These are phyloP conservation scores for Aspergillus carlsbadensis DNA, from an alignment of 495 filamentous ascomycete species.

Conservation along the genomic window DNA sequence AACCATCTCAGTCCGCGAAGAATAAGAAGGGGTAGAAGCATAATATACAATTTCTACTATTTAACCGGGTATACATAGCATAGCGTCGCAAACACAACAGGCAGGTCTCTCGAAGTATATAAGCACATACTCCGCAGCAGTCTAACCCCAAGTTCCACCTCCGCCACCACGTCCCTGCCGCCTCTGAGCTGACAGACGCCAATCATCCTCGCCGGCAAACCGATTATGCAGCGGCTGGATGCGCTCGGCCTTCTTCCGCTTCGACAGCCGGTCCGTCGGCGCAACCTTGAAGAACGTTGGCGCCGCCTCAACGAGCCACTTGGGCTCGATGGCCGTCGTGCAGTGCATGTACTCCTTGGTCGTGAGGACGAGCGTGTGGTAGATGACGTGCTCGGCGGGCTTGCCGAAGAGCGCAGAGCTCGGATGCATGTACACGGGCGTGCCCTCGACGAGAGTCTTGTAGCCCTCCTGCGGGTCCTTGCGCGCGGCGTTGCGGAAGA, in stretches of 20 bases:
- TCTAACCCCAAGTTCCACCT: constrained; percentile 91
- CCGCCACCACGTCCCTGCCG: constrained; percentile 86
- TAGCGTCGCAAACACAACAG: neutral
- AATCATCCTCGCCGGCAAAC: constrained; percentile 88
- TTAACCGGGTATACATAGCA: constrained; percentile 6
- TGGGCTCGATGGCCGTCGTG: constrained; percentile 89
- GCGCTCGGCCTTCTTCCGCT: constrained; percentile 89
- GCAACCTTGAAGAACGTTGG: constrained; percentile 99
- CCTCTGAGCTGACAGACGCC: constrained; percentile 87
- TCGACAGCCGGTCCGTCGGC: constrained; percentile 80
- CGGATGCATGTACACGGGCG: constrained; percentile 92
- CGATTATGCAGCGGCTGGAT: constrained; percentile 94
- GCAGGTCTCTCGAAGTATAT: no score
- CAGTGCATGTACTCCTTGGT: constrained; percentile 98
- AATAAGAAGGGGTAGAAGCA: neutral
- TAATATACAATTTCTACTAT: constrained; percentile 4
- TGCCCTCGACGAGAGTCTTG: constrained; percentile 93
- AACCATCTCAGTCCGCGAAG: no score
- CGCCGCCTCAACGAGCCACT: constrained; percentile 86
- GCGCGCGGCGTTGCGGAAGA: constrained; percentile 92
- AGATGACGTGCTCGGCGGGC: constrained; percentile 92
- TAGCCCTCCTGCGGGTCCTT: constrained; percentile 97
- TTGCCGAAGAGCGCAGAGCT: constrained; percentile 90
- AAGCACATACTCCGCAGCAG: no score
- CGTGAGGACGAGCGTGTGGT: constrained; percentile 83